phyloP scores from a whole-genome alignment of 2,329 filamentous ascomycete species.

The Sporothrix phasma region DNA sequence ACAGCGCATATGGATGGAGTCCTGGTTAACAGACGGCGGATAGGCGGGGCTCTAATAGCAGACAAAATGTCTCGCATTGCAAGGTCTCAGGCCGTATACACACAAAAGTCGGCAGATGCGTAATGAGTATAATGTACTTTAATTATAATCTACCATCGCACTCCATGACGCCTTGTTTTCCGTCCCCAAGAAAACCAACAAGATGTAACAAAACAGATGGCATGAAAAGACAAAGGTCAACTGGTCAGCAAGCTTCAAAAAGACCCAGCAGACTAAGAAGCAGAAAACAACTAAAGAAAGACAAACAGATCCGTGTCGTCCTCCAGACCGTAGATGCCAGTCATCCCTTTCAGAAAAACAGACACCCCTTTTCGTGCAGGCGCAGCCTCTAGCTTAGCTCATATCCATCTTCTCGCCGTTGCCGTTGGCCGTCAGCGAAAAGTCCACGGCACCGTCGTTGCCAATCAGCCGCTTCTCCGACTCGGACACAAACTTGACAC shows the following conservation, averaged over 20 bases:
- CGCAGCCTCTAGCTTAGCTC: slow-evolving; percentile 13
- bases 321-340: slow-evolving; percentile 13
- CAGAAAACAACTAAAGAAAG: slow-evolving; percentile 2
- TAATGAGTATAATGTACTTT: background rate
- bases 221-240: background rate
- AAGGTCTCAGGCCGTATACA: background rate
- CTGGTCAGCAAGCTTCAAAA: background rate
- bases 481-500: slow-evolving; percentile 80
- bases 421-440: slow-evolving; percentile 43
- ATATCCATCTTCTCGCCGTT: slow-evolving; percentile 37
- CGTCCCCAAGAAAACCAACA: background rate
- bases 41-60: background rate
- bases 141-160: background rate
- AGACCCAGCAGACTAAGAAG: background rate
- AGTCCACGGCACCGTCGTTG: slow-evolving; percentile 69
- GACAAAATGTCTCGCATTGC: too few relatives aligned
- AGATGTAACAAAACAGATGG: background rate
- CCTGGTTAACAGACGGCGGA: background rate
- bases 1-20: background rate
- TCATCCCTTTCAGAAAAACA: background rate
- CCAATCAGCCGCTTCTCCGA: slow-evolving; percentile 91
- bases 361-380: background rate
- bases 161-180: slow-evolving; percentile 12
- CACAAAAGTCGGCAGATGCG: background rate
- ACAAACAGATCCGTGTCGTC: slow-evolving; percentile 9